Percentiles rank a stretch among this genome's conserved stretches.
Conservation (phyloP, 306 rosid genomes). For the Parietaria judaica region DNA sequence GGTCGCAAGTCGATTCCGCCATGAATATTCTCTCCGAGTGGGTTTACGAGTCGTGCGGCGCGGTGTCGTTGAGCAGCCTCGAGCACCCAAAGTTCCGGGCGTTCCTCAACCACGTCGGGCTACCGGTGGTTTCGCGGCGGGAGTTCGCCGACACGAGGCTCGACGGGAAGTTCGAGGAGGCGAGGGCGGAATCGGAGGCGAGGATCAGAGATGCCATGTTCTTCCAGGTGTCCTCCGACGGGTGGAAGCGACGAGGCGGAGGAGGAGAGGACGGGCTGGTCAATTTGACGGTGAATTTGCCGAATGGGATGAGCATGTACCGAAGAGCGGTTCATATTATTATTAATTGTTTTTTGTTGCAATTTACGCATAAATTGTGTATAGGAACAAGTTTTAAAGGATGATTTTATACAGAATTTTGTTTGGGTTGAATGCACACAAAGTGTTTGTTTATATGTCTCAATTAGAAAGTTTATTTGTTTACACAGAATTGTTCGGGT, state of each 20-base stretch:
- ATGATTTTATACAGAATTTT: too few relatives aligned
- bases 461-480: slow-evolving; percentile 54
- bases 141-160: slow-evolving; percentile 51
- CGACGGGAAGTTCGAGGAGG: slow-evolving; percentile 61
- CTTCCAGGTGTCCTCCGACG: slow-evolving; percentile 73
- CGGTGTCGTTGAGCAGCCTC: slow-evolving; percentile 66
- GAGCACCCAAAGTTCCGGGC: slow-evolving; percentile 82
- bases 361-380: slow-evolving; percentile 66
- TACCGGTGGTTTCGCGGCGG: slow-evolving; percentile 50
- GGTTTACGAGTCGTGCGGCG: slow-evolving; percentile 77
- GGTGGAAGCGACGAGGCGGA: slow-evolving; percentile 54
- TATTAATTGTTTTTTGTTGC: slow-evolving; percentile 49
- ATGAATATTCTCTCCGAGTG: slow-evolving; percentile 70
- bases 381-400: too few relatives aligned
- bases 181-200: slow-evolving; percentile 64
- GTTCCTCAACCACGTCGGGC: slow-evolving; percentile 69
- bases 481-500: too few relatives aligned
- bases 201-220: slow-evolving; percentile 84
- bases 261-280: slow-evolving; percentile 49
- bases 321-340: slow-evolving; percentile 63
- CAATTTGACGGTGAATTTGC: slow-evolving; percentile 71
- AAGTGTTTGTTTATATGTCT: slow-evolving; percentile 47
- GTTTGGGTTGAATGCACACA: too few relatives aligned
- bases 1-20: slow-evolving; percentile 58
- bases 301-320: slow-evolving; percentile 87